phyloP scores from a whole-genome alignment of 345 rosid species.

The Carallia brachiata region DNA sequence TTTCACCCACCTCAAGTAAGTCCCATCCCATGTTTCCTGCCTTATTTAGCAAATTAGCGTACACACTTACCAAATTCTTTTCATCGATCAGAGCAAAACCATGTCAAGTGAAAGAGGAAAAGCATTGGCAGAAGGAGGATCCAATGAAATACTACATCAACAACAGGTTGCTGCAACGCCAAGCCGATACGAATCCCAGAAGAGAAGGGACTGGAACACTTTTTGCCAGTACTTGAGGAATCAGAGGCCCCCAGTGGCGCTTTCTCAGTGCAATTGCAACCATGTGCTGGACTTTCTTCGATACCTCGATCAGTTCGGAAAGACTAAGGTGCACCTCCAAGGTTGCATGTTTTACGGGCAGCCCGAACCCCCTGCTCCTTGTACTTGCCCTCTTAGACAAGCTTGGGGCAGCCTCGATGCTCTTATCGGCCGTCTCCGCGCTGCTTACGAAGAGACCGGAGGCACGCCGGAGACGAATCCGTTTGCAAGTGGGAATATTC shows the following conservation, averaged over 20 bases:
- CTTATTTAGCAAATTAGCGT: constrained; percentile 25
- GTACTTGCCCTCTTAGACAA: constrained; percentile 80
- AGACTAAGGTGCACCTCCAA: constrained; percentile 72
- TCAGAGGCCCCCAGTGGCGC: constrained; percentile 63
- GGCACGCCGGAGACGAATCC: constrained; percentile 79
- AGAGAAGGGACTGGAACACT: constrained; percentile 87
- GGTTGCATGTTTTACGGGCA: constrained; percentile 83
- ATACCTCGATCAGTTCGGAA: constrained; percentile 78
- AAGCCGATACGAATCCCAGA: constrained; percentile 76
- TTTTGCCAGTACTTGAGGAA: constrained; percentile 71
- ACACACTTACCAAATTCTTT: not conserved
- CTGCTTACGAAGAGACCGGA: constrained; percentile 92
- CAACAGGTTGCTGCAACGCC: constrained; percentile 37
- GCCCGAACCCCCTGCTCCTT: constrained; percentile 91
- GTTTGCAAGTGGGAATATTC: constrained; percentile 69
- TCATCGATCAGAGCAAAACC: constrained; percentile 9
- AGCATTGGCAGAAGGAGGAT: constrained; percentile 34
- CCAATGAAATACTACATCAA: constrained; percentile 12
- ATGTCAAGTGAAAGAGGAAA: constrained; percentile 53
- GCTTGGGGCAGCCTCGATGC: constrained; percentile 98
- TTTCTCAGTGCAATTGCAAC: constrained; percentile 60
- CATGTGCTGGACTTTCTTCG: constrained; percentile 70
- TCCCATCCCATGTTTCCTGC: constrained; percentile 3
- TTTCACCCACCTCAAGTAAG: constrained; percentile 12
- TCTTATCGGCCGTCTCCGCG: constrained; percentile 82